phyloP scores from a whole-genome alignment of 2,329 filamentous ascomycete species.

The Calonectria pseudoturangicola region DNA sequence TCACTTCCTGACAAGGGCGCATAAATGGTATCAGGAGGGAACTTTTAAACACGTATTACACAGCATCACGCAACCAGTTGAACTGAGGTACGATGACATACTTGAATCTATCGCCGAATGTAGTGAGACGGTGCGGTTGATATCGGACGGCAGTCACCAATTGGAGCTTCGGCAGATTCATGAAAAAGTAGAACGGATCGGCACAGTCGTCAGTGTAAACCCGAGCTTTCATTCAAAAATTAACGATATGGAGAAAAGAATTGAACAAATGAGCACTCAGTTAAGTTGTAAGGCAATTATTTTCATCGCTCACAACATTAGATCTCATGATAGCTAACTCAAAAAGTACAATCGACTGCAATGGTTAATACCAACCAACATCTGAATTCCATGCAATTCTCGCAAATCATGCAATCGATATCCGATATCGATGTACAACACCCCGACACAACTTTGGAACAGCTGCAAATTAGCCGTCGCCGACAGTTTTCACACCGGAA shows the following conservation, averaged over 20 bases:
- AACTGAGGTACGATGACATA: slow-evolving; percentile 28
- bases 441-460: background rate
- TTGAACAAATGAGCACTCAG: background rate
- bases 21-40: slow-evolving; percentile 16
- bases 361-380: slow-evolving; percentile 12
- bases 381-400: background rate
- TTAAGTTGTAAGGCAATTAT: slow-evolving; percentile 10
- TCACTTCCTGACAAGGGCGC: slow-evolving; percentile 11
- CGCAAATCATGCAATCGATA: slow-evolving; percentile 15
- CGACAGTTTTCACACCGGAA: background rate
- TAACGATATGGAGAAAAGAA: background rate
- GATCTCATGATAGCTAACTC: background rate
- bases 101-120: background rate
- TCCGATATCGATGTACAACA: background rate
- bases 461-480: background rate
- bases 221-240: background rate
- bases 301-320: background rate
- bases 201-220: background rate
- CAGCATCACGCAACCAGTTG: slow-evolving; percentile 5
- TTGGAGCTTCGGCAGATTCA: slow-evolving; percentile 9
- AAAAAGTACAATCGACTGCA: slow-evolving; percentile 12
- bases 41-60: slow-evolving; percentile 15
- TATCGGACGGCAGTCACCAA: slow-evolving; percentile 9
- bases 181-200: slow-evolving; percentile 12
- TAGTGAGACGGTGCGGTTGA: background rate